Conservation (phyloP, 1,284 basidiomycete genomes). For the Anthracocystis panici-leucophaei region DNA sequence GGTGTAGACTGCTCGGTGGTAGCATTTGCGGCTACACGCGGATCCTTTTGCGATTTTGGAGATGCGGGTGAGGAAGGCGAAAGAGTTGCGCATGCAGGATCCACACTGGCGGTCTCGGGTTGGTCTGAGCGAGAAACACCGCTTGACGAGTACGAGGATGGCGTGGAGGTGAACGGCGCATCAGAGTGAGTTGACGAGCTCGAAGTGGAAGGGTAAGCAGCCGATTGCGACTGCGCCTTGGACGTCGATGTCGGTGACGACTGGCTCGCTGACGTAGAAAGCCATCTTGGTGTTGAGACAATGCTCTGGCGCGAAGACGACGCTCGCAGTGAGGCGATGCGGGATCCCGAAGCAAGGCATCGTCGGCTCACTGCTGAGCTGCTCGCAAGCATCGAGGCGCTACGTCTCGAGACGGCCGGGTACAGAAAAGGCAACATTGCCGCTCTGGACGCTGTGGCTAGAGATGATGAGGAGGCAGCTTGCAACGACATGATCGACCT, state of each 20-base stretch:
- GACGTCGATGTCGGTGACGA: slow-evolving; percentile 24
- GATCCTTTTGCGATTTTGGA: slow-evolving; percentile 51
- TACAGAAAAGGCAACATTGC: slow-evolving; percentile 42
- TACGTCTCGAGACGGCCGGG: slow-evolving; percentile 24
- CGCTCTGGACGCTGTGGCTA: slow-evolving; percentile 19
- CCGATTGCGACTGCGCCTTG: slow-evolving; percentile 12
- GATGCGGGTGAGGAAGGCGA: slow-evolving; percentile 56
- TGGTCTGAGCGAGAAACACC: not conserved
- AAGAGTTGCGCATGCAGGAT: slow-evolving; percentile 53
- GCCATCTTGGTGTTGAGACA: slow-evolving; percentile 5
- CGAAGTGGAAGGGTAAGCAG: slow-evolving; percentile 11
- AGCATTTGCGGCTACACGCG: slow-evolving; percentile 23
- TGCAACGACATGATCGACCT: slow-evolving; percentile 16
- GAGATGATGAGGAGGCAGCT: slow-evolving; percentile 7
- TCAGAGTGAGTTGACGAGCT: slow-evolving; percentile 3
- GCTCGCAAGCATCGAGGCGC: slow-evolving; percentile 3
- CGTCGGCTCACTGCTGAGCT: slow-evolving; percentile 4
- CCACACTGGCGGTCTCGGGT: slow-evolving; percentile 31
- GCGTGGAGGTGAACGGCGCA: slow-evolving; percentile 8
- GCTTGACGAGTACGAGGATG: not conserved
- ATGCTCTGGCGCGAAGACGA: slow-evolving; percentile 14
- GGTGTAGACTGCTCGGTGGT: slow-evolving; percentile 23
- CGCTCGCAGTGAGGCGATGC: slow-evolving; percentile 8
- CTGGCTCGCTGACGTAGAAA: slow-evolving; percentile 12
- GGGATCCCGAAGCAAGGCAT: not conserved